Percentiles rank a stretch among this genome's conserved stretches.
These are phyloP conservation scores for Poa pratensis DNA, from an alignment of 176 grass and related monocot species.

Conservation along the genomic window DNA sequence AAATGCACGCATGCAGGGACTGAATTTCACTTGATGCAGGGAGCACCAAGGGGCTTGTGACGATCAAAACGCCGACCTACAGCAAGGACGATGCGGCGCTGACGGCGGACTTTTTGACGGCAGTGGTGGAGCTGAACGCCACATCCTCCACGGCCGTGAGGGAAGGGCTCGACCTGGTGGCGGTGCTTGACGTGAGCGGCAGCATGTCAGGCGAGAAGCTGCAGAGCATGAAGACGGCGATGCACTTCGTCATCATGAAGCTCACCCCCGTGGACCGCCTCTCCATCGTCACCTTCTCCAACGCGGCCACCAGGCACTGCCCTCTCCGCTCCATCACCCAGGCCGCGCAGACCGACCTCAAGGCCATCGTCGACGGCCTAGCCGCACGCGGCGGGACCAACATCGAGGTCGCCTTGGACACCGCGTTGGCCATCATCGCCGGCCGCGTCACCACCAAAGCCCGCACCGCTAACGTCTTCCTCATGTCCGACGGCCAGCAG, in stretches of 20 bases:
- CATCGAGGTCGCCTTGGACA: background rate
- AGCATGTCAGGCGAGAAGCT: background rate
- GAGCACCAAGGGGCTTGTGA: background rate
- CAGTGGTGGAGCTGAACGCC: slow-evolving; percentile 29
- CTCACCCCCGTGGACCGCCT: slow-evolving; percentile 31
- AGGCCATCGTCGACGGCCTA: background rate
- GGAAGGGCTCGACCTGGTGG: slow-evolving; percentile 25
- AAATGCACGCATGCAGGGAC: too few relatives aligned
- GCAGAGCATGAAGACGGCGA: background rate
- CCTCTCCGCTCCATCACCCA: slow-evolving; percentile 17
- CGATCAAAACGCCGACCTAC: background rate
- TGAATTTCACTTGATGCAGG: too few relatives aligned
- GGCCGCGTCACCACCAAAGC: background rate
- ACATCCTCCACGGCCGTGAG: background rate
- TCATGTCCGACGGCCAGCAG: slow-evolving; percentile 28
- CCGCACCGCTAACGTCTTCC: slow-evolving; percentile 23
- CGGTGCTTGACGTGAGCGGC: slow-evolving; percentile 18
- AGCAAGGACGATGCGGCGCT: background rate
- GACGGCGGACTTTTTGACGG: background rate
- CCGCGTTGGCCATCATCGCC: background rate
- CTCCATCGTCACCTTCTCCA: slow-evolving; percentile 36
- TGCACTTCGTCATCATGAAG: slow-evolving; percentile 32
- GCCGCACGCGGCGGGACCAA: background rate
- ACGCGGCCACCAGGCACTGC: background rate
- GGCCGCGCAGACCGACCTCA: background rate